Base-by-base conservation (phyloP, 106 monocot species). In the Vanilla planifolia region DNA sequence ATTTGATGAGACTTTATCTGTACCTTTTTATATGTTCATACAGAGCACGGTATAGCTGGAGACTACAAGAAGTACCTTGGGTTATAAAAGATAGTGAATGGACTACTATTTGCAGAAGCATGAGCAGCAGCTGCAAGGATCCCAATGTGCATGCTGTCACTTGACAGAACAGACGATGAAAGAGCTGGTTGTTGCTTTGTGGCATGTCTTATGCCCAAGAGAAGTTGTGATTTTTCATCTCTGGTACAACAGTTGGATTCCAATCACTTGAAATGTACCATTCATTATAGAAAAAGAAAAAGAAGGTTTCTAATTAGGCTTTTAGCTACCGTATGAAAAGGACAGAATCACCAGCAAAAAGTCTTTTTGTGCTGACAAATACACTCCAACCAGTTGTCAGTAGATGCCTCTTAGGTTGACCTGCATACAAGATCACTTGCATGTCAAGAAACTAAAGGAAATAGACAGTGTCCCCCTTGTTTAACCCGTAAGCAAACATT, bases 391-490 rank as follows among this genome's bases (percentile, higher is more conserved):
- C 85, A 44, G 93, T 88, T 3, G 93, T 93, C 53, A 93, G 61
- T 62, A 93, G 72, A 85, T 93, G 93, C 50, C 93, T 79, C 35
- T 93, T 93, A 20, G 93, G 93, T 71, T 93, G 93, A 72, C 93
- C 93, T 93, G 68, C 33, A 73, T 51, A 37, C 62, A 55, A 20
- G 17, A 45, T 45, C 44, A 45, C 19, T 45, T 45, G 17, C 16
- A 19, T 17, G 19, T 19, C 6, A 20, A 45, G 44, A 17, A 45
- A 8, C 20, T 43, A 45, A 4, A 45, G 44, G 20, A 5, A 17
- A 17, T 20, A 45, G 17, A n/a, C n/a, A n/a, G n/a, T n/a, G n/a
- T n/a, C n/a, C n/a, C n/a, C n/a, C n/a, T n/a, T n/a, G n/a, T n/a
- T n/a, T n/a, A n/a, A n/a, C n/a, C n/a, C n/a, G n/a, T n/a, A n/a